Evolutionary conservation across 2,329 filamentous ascomycete species (phyloP).

Genomic region (Penicillium carneum): DNA sequence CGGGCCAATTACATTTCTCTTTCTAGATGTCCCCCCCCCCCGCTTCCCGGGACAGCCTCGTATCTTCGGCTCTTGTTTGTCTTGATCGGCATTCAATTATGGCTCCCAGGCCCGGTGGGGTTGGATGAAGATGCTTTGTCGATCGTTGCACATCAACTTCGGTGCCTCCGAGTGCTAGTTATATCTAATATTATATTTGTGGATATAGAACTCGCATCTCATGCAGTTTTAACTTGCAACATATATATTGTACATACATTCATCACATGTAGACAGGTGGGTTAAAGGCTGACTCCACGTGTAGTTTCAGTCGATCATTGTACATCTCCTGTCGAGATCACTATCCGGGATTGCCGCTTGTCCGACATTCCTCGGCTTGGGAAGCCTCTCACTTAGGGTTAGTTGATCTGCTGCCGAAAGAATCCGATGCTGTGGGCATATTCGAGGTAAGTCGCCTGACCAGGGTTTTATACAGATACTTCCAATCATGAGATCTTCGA

Average conservation of each 20-base stretch:
- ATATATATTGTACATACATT: too few species aligned
- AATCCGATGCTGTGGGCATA: neutral
- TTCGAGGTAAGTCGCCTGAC: neutral
- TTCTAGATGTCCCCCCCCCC: neutral
- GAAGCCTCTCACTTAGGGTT: neutral
- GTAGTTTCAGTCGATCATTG: neutral
- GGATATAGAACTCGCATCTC: neutral
- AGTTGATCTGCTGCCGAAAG: neutral
- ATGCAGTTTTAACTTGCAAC: too few species aligned
- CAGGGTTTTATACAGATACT: neutral
- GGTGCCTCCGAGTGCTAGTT: neutral
- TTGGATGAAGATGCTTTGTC: neutral
- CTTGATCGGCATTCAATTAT: neutral
- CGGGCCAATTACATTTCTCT: neutral
- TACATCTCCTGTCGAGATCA: neutral
- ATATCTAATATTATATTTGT: neutral
- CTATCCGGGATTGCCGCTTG: neutral
- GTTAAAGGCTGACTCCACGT: neutral
- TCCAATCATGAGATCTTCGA: neutral
- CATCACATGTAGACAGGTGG: neutral
- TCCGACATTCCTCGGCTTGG: neutral
- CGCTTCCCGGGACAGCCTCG: neutral
- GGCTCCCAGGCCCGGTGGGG: neutral
- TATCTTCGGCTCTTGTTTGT: neutral
- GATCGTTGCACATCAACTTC: slow-evolving; percentile 1